A percentile compares a stretch with the other conserved stretches of the same genome.
Evolutionary conservation across 352 stramenopile species (phyloP).

Genomic region (Poterioochromonas sp.): DNA sequence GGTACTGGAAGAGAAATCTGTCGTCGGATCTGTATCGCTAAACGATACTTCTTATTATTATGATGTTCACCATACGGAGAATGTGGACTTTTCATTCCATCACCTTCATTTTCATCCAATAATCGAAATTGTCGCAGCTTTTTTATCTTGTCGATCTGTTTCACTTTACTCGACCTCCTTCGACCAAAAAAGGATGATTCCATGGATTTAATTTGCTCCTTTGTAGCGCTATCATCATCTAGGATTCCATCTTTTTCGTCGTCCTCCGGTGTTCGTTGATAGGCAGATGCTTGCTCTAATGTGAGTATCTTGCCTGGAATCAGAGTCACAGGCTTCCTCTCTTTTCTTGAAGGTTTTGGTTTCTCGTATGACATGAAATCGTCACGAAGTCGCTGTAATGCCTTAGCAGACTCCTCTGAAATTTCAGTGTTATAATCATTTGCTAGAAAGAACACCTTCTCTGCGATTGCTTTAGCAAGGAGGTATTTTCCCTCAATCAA

Average conservation of each 20-base stretch:
- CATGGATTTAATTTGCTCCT: background rate
- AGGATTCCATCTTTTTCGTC: background rate
- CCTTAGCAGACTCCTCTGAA: background rate
- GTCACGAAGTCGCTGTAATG: background rate
- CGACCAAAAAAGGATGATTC: background rate
- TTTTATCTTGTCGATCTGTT: background rate
- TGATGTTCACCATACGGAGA: background rate
- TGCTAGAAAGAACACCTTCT: background rate
- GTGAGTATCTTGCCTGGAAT: background rate
- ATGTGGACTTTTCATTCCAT: background rate
- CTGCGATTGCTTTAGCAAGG: background rate
- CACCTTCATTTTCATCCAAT: background rate
- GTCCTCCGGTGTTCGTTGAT: background rate
- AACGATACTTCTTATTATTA: background rate
- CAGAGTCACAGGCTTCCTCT: background rate
- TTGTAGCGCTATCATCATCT: background rate
- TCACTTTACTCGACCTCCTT: background rate
- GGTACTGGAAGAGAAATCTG: background rate
- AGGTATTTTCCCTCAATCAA: background rate
- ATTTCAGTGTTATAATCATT: background rate
- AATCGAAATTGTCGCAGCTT: background rate
- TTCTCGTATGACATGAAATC: background rate
- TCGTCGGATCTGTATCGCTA: background rate
- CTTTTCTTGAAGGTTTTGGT: background rate
- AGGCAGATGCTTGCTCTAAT: background rate